Percentiles rank a stretch among this genome's conserved stretches.
These are phyloP conservation scores for Ramularia collo-cygni DNA, from an alignment of 2,329 filamentous ascomycete species.

Conservation along the genomic window DNA sequence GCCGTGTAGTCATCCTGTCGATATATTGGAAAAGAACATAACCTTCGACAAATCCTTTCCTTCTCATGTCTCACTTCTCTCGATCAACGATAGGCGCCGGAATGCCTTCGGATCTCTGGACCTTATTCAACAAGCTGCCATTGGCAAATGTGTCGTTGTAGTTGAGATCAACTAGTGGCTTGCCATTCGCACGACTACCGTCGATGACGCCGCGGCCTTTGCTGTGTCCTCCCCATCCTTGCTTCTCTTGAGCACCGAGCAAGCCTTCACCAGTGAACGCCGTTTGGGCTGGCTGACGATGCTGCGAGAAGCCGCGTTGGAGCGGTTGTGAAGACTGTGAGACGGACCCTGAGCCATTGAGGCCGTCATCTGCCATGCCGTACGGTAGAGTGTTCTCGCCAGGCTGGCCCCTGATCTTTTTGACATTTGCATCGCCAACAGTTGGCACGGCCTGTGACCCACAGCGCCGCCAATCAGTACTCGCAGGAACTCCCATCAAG, in stretches of 20 bases:
- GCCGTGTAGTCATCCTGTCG: not conserved
- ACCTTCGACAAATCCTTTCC: slow-evolving; percentile 5
- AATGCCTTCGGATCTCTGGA: slow-evolving; percentile 27
- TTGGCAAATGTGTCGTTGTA: slow-evolving; percentile 38
- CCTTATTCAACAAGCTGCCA: slow-evolving; percentile 43
- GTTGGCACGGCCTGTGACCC: not conserved
- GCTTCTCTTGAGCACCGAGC: slow-evolving; percentile 32
- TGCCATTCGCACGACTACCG: slow-evolving; percentile 36
- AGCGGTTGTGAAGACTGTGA: too few species aligned
- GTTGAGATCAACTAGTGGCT: slow-evolving; percentile 39
- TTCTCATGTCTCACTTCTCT: slow-evolving; percentile 21
- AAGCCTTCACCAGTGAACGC: slow-evolving; percentile 42
- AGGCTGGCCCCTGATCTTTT: not conserved
- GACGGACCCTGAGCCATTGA: not conserved
- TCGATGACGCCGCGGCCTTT: slow-evolving; percentile 42
- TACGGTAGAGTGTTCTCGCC: not conserved
- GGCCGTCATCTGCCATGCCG: not conserved
- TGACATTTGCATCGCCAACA: too few species aligned
- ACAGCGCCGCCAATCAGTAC: slow-evolving; percentile 40
- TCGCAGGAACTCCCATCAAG: slow-evolving; percentile 35
- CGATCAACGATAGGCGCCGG: slow-evolving; percentile 35
- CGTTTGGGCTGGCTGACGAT: slow-evolving; percentile 6
- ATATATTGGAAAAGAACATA: not conserved
- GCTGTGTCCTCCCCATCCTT: slow-evolving; percentile 33
- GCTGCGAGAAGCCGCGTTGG: not conserved